Evolutionary conservation across 2,329 filamentous ascomycete genomes (phyloP).

Genomic region (Rachicladosporium sp.): DNA sequence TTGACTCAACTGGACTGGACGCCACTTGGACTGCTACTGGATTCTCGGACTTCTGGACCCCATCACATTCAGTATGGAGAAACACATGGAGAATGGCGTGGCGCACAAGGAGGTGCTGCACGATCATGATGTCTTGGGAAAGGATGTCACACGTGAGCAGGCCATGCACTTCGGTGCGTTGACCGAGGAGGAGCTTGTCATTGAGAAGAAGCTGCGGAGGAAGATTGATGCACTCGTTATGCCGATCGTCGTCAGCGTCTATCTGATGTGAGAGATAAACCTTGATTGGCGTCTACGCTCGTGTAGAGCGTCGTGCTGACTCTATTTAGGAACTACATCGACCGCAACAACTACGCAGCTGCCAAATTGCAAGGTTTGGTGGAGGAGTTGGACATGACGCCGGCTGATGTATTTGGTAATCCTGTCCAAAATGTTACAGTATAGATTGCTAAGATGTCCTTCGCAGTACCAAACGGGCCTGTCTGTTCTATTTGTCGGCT

Average conservation of each 20-base stretch:
- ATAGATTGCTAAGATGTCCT: no score
- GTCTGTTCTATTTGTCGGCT: constrained; percentile 32
- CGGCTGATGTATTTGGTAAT: no score
- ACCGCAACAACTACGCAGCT: constrained; percentile 49
- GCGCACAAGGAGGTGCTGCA: constrained; percentile 8
- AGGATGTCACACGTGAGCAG: constrained; percentile 4
- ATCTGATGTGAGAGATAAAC: constrained; percentile 21
- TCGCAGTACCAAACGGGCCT: constrained; percentile 31
- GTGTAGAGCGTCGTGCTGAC: not conserved
- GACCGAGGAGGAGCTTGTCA: constrained; percentile 19
- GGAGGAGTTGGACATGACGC: constrained; percentile 43
- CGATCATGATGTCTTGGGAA: constrained; percentile 10
- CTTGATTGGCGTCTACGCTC: no score
- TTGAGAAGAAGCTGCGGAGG: constrained; percentile 48
- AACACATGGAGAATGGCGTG: constrained; percentile 2
- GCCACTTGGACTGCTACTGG: no score
- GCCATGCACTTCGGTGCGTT: constrained; percentile 16
- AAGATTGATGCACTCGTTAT: constrained; percentile 61
- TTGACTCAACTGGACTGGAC: no score
- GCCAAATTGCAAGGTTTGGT: constrained; percentile 54
- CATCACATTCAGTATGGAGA: not conserved
- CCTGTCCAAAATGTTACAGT: no score
- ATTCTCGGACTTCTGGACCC: no score
- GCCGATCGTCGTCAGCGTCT: constrained; percentile 57
- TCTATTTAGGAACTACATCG: constrained; percentile 20